Conservation (phyloP, 2,329 filamentous ascomycete species). For the Aspergillus tamarii region DNA sequence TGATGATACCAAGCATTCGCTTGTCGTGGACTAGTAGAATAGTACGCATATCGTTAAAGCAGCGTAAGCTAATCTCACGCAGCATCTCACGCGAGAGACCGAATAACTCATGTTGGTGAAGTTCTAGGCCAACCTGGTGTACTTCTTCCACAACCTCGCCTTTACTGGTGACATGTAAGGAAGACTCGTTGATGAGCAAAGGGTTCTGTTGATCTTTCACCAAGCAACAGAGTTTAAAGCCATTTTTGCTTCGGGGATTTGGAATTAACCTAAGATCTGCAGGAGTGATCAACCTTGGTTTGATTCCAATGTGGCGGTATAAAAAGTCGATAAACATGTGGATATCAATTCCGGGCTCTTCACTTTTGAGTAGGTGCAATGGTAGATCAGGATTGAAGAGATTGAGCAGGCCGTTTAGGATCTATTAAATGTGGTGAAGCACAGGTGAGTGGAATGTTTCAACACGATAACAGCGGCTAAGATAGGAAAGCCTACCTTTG, state of each 20-base stretch:
- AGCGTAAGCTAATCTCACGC: constrained; percentile 26
- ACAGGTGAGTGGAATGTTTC: no score
- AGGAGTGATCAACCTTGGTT: constrained; percentile 14
- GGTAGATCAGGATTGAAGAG: constrained; percentile 16
- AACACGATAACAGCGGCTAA: no score
- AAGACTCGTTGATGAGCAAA: background rate
- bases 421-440: background rate
- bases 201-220: background rate
- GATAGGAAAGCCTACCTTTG: constrained; percentile 7
- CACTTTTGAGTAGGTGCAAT: constrained; percentile 22
- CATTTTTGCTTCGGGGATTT: background rate
- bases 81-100: constrained; percentile 26
- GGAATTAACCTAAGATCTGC: constrained; percentile 16
- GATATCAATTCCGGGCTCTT: constrained; percentile 21
- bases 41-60: constrained; percentile 36
- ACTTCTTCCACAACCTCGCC: constrained; percentile 28
- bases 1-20: constrained; percentile 37
- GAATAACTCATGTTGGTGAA: constrained; percentile 34
- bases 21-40: constrained; percentile 38
- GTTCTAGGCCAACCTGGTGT: constrained; percentile 31
- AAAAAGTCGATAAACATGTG: constrained; percentile 16
- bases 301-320: background rate
- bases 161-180: background rate
- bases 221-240: constrained; percentile 21
- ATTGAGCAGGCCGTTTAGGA: constrained; percentile 10